phyloP scores from a whole-genome alignment of 306 rosid genomes.

The Fragaria nilgerrensis region DNA sequence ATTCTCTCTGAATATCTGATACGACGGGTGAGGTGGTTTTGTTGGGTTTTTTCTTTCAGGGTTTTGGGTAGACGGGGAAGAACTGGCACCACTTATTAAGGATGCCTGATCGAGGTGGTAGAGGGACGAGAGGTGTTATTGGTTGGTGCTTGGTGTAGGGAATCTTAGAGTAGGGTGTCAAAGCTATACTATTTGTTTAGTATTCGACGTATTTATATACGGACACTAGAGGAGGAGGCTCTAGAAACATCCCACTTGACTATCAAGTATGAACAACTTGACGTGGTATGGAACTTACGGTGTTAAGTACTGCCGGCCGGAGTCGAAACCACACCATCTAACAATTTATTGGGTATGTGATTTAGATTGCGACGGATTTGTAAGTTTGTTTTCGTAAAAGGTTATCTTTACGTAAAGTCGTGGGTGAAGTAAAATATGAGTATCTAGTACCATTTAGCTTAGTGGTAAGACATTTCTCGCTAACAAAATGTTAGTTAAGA shows the following conservation, averaged over 20 bases:
- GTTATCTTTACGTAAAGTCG: no score
- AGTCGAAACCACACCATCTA: neutral
- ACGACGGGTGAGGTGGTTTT: neutral
- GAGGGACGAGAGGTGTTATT: neutral
- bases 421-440: neutral
- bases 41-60: no score
- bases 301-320: neutral
- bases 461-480: no score
- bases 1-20: neutral
- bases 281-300: neutral
- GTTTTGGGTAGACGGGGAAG: neutral
- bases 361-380: no score
- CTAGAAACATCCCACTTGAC: neutral
- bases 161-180: neutral
- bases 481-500: no score
- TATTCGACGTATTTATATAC: neutral
- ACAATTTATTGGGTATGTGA: neutral
- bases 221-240: neutral
- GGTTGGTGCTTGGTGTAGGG: neutral
- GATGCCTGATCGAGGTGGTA: neutral
- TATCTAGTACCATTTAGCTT: fast-evolving
- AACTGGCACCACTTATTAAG: neutral
- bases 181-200: neutral
- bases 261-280: neutral
- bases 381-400: no score